Base-by-base conservation (phyloP, 2,329 filamentous ascomycete species). In the Aureobasidium sp. region DNA sequence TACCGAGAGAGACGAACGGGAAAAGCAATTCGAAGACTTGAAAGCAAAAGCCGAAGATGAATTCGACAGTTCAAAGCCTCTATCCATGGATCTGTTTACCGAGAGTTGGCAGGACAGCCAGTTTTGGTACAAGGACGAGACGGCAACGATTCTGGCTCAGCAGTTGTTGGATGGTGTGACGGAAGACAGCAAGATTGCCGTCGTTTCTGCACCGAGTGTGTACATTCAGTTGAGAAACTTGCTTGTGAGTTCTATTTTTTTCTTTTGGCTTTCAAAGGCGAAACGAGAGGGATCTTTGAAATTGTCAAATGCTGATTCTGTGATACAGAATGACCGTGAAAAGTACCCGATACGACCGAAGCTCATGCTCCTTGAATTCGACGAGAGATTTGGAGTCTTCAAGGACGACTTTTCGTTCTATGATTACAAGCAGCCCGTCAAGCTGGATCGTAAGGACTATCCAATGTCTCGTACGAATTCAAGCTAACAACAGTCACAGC, bases 81-180 rank as follows among this genome's bases (percentile, higher is more conserved):
- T 84, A 37, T 81, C 76, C 44, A 93, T 93, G 83, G 84, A 88
- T 34, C 78, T 82, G 1, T 94, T 93, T 69, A 79, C 80, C 1
- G 90, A 93, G 74, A 87, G 93, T 73, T 94, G 90, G 90, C 90
- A 92, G 70, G 83, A 87, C 69, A 88, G 84, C 65, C 89, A 93
- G 74, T 94, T 94, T 70, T 94, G 90, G 86, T 89, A 78, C 42
- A 85, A 84, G 9, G 86, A 91, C 59, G 83, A 86, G 66, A 92
- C 89, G 27, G 89, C 89, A 0, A 79, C 73, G 1, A 70, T 79
- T 5, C 74, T 89, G 22, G 89, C 88, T 1, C 76, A 79, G 61
- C 82, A 89, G 68, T 78, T 94, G 37, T 79, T 93, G 1, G 78
- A 83, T 5, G 86, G 80, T 52, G 80, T 83, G 1, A 84, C 80